Conservation (phyloP, 176 grass and related monocot genomes). For the Stipa capillata region DNA sequence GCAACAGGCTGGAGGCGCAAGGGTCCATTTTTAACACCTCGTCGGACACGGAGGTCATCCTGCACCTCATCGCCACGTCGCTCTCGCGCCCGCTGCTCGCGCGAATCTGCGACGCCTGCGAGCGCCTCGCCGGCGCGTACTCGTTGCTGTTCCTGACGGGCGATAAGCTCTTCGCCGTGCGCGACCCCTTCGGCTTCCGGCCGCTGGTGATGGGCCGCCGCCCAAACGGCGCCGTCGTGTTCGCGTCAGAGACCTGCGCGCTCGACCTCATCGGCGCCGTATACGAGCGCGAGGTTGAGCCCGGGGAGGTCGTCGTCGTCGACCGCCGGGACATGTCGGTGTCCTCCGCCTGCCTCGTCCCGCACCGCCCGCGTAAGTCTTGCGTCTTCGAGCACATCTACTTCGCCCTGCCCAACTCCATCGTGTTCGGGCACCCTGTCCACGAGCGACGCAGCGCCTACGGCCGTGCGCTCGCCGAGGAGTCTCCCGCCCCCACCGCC, state of each 20-base stretch:
- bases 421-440: conserved; percentile 69
- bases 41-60: conserved; percentile 96
- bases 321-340: conserved; percentile 69
- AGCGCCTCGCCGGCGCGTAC: conserved; percentile 66
- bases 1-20: conserved; percentile 50
- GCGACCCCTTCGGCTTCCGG: conserved; percentile 81
- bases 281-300: conserved; percentile 73
- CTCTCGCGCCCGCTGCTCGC: conserved; percentile 69
- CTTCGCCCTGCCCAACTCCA: conserved; percentile 75
- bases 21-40: conserved; percentile 92
- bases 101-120: conserved; percentile 68
- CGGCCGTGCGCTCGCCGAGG: conserved; percentile 74
- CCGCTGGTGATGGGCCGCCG: conserved; percentile 80
- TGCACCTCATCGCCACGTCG: conserved; percentile 86
- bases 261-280: conserved; percentile 82
- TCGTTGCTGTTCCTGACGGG: conserved; percentile 84
- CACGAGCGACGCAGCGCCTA: conserved; percentile 69
- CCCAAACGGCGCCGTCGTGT: conserved; percentile 73
- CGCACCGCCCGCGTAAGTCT: conserved; percentile 55
- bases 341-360: conserved; percentile 60
- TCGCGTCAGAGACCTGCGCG: conserved; percentile 91
- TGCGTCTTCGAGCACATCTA: conserved; percentile 98
- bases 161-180: conserved; percentile 75
- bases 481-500: conserved; percentile 62
- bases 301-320: conserved; percentile 75